phyloP scores from a whole-genome alignment of 2,329 filamentous ascomycete species.

The Zelopaecilomyces penicillatus region DNA sequence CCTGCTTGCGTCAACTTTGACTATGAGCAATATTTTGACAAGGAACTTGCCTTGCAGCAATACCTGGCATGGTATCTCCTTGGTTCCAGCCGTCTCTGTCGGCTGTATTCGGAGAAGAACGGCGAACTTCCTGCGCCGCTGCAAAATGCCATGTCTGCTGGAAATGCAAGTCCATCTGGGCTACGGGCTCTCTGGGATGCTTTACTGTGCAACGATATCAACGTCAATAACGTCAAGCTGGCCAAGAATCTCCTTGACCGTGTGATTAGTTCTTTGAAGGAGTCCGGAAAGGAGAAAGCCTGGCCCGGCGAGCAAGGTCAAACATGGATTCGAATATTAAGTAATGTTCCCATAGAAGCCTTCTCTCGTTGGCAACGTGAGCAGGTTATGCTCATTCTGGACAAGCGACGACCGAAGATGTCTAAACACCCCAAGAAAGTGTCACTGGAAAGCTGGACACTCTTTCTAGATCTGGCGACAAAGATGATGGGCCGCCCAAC shows the following conservation, averaged over 20 bases:
- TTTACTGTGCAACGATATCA: conserved; percentile 29
- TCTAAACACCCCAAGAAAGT: conserved; percentile 17
- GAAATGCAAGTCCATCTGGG: conserved; percentile 9
- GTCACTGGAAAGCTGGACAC: conserved; percentile 23
- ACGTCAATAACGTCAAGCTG: conserved; percentile 26
- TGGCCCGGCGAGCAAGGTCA: conserved; percentile 23
- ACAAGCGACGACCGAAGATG: conserved; percentile 18
- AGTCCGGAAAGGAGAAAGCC: conserved; percentile 20
- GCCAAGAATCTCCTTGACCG: conserved; percentile 23
- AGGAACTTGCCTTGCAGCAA: conserved; percentile 19
- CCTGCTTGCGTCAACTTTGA: conserved; percentile 10
- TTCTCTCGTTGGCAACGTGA: conserved; percentile 37
- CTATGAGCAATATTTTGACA: conserved; percentile 15
- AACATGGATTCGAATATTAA: conserved; percentile 24
- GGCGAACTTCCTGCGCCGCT: conserved; percentile 18
- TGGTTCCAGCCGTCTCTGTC: conserved; percentile 24
- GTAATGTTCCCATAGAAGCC: conserved; percentile 27
- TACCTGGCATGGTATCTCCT: conserved; percentile 27
- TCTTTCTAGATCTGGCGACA: conserved; percentile 35
- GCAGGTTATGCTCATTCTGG: conserved; percentile 28
- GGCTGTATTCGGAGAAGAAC: conserved; percentile 18
- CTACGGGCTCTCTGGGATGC: conserved; percentile 20
- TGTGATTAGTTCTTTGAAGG: conserved; percentile 20
- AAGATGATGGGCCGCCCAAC: conserved; percentile 45
- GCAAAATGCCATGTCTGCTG: conserved; percentile 15